A percentile compares a stretch with the other conserved stretches of the same genome.
phyloP scores from a whole-genome alignment of 2,329 filamentous ascomycete species.

The Rhynchosporium graminicola region DNA sequence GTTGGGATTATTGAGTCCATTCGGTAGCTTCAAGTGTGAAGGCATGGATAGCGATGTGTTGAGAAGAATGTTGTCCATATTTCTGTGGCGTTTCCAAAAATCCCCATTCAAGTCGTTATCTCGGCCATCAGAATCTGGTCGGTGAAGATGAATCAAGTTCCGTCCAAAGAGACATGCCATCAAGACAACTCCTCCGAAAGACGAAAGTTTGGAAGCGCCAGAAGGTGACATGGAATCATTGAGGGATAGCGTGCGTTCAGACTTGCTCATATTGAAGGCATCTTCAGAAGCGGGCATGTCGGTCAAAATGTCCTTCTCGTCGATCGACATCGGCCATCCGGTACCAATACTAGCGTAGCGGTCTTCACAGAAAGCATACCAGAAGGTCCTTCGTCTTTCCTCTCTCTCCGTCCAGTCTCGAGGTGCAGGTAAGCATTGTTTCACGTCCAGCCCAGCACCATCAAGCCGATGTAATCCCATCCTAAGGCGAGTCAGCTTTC shows the following conservation, averaged over 20 bases:
- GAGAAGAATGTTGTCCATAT: conserved; percentile 85
- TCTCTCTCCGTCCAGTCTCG: conserved; percentile 94
- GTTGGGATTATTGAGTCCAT: conserved; percentile 75
- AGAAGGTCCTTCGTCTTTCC: conserved; percentile 89
- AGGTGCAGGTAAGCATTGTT: conserved; percentile 83
- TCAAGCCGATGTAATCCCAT: conserved; percentile 89
- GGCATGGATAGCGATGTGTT: conserved; percentile 87
- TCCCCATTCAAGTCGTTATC: conserved; percentile 88
- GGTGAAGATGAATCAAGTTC: conserved; percentile 88
- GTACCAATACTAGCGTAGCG: conserved; percentile 95
- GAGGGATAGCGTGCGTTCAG: conserved; percentile 70
- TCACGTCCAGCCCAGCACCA: conserved; percentile 80
- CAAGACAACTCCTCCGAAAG: conserved; percentile 78
- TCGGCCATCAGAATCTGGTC: conserved; percentile 76
- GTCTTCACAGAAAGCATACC: conserved; percentile 89
- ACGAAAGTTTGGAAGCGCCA: conserved; percentile 72
- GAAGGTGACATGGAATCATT: conserved; percentile 68
- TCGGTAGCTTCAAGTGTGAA: conserved; percentile 74
- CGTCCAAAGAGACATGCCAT: conserved; percentile 90
- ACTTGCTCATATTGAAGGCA: conserved; percentile 77
- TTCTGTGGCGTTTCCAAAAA: conserved; percentile 92
- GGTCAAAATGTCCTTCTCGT: conserved; percentile 88
- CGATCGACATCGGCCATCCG: conserved; percentile 93
- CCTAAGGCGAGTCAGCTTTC: conserved; percentile 65
- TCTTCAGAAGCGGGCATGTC: conserved; percentile 83